These are phyloP conservation scores for Rhododendron vialii DNA, from an alignment of 148 eudicot species.

Conservation along the genomic window DNA sequence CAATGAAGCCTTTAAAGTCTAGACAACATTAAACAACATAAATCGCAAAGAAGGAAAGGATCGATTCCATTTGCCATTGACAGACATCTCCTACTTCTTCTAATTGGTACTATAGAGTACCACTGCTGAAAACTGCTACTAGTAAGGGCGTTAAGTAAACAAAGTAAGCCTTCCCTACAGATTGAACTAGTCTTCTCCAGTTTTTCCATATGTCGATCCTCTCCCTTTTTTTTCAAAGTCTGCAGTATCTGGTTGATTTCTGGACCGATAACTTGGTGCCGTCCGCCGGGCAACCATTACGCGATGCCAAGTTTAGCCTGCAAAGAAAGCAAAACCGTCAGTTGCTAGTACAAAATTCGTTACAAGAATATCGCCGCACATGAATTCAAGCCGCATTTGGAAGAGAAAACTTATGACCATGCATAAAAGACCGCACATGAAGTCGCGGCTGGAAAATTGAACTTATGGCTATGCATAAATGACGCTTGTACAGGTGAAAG, in stretches of 20 bases:
- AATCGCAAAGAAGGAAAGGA: background rate
- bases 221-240: background rate
- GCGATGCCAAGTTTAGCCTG: slow-evolving; percentile 8
- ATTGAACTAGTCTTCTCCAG: background rate
- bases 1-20: background rate
- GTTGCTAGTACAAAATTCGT: background rate
- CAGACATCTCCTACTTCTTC: background rate
- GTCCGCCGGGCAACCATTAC: background rate
- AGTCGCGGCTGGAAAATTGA: background rate
- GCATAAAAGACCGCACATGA: background rate
- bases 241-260: background rate
- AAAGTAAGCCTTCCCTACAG: background rate
- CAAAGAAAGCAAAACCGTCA: background rate
- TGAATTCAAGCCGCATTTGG: background rate
- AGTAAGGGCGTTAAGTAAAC: background rate
- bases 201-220: background rate
- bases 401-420: background rate
- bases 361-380: background rate
- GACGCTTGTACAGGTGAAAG: no score
- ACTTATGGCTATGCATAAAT: background rate
- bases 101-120: background rate
- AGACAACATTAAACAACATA: background rate
- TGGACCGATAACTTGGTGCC: background rate
- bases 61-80: background rate
- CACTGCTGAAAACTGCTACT: background rate